Percentiles rank a stretch among this genome's conserved stretches.
Evolutionary conservation across 2,329 filamentous ascomycete genomes (phyloP).

Genomic region (Rhynchosporium graminicola): DNA sequence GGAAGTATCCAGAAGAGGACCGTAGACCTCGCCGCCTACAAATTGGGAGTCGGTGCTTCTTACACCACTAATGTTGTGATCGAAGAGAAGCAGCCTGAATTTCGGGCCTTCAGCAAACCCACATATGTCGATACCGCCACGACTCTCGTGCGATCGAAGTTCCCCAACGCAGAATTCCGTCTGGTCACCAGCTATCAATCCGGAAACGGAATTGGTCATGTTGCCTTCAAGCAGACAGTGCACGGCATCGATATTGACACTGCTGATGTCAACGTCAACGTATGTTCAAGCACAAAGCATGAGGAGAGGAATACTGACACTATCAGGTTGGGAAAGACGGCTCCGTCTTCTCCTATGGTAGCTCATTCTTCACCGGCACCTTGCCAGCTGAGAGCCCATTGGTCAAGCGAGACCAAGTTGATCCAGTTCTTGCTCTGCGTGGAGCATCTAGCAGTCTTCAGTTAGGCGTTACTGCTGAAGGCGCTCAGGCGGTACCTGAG

Average conservation of each 20-base stretch:
- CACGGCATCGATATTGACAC: conserved; percentile 17
- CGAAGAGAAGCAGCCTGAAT: conserved; percentile 4
- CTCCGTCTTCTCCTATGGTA: conserved; percentile 9
- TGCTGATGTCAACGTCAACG: conserved; percentile 15
- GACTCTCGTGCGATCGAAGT: conserved; percentile 45
- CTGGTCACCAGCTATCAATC: conserved; percentile 50
- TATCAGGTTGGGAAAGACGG: conserved; percentile 6
- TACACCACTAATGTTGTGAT: conserved; percentile 17
- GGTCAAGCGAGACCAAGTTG: conserved; percentile 8
- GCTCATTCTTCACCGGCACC: conserved; percentile 11
- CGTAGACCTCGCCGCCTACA: conserved; percentile 16
- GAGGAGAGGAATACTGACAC: not conserved
- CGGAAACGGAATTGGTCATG: conserved; percentile 12
- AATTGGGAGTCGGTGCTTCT: conserved; percentile 12
- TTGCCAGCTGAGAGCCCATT: conserved; percentile 10
- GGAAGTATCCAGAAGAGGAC: conserved; percentile 15
- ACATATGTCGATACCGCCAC: conserved; percentile 48
- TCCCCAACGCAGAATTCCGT: conserved; percentile 48
- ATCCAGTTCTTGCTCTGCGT: conserved; percentile 9
- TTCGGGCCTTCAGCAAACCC: conserved; percentile 12
- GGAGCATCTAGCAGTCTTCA: conserved; percentile 5
- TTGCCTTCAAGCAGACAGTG: conserved; percentile 14
- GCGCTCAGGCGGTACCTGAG: not conserved
- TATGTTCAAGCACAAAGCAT: not conserved
- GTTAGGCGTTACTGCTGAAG: not conserved